A percentile compares a stretch with the other conserved stretches of the same genome.
Evolutionary conservation across 768 basidiomycete genomes (phyloP).

Genomic region (Rubroboletus satanas): DNA sequence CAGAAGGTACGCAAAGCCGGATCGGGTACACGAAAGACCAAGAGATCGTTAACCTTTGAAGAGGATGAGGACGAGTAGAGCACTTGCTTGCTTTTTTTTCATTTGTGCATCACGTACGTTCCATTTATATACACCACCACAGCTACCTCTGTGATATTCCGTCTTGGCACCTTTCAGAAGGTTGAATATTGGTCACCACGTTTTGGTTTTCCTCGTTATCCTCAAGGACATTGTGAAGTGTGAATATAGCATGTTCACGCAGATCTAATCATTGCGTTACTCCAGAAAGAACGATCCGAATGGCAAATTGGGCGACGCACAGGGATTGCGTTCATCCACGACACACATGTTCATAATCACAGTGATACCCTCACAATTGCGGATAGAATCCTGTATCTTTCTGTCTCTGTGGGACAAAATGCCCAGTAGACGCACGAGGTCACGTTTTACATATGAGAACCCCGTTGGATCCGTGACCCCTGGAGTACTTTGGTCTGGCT

Average conservation of each 20-base stretch:
- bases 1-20: conserved; percentile 57
- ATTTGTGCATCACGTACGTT: neutral
- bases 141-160: conserved; percentile 42
- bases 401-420: conserved; percentile 63
- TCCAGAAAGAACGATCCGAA: neutral
- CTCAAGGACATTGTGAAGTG: conserved; percentile 73
- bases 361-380: conserved; percentile 69
- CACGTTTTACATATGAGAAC: conserved; percentile 82
- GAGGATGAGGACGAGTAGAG: conserved; percentile 50
- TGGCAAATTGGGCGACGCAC: conserved; percentile 47
- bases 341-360: conserved; percentile 87
- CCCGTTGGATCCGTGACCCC: conserved; percentile 44
- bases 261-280: conserved; percentile 46
- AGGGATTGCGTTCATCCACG: conserved; percentile 87
- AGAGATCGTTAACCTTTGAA: conserved; percentile 51
- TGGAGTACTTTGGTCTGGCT: conserved; percentile 12
- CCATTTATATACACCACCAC: conserved; percentile 25
- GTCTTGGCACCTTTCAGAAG: conserved; percentile 51
- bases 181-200: conserved; percentile 70
- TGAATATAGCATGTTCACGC: conserved; percentile 87
- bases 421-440: conserved; percentile 86
- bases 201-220: conserved; percentile 77
- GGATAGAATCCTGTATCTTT: conserved; percentile 69
- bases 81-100: conserved; percentile 1
- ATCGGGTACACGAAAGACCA: conserved; percentile 48